These are phyloP conservation scores for Hyparrhenia diplandra DNA, from an alignment of 176 grass and related monocot species.

Conservation along the genomic window DNA sequence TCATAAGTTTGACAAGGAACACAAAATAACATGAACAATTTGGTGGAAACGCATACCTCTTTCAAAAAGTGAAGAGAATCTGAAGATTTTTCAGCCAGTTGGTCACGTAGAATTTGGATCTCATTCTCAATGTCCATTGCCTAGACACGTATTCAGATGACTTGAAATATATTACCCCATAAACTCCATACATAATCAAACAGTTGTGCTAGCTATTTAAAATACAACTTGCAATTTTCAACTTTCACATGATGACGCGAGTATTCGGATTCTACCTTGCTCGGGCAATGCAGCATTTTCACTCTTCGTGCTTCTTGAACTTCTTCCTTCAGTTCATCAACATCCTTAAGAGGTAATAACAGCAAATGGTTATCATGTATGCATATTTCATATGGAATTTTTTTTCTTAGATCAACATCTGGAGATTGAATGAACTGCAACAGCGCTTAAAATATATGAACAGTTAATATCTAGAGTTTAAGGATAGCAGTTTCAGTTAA, in stretches of 20 bases:
- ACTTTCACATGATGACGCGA: background rate
- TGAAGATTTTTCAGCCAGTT: conserved; percentile 52
- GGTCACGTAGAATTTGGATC: conserved; percentile 62
- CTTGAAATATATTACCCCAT: background rate
- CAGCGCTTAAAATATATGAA: background rate
- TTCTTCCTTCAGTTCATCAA: conserved; percentile 50
- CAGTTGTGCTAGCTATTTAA: background rate
- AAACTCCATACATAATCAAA: background rate
- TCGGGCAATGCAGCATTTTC: conserved; percentile 85
- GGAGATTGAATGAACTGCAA: background rate
- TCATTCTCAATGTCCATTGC: conserved; percentile 80
- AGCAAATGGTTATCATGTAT: background rate
- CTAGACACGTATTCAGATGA: conserved; percentile 32
- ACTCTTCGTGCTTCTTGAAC: conserved; percentile 78
- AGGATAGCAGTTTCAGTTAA: background rate
- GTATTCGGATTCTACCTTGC: conserved; percentile 50
- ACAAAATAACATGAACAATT: background rate
- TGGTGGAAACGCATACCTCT: conserved; percentile 35
- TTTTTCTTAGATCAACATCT: background rate
- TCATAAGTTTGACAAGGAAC: background rate
- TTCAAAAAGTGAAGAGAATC: conserved; percentile 56
- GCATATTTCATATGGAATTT: conserved; percentile 23
- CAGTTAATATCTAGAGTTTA: background rate
- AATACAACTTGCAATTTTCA: background rate
- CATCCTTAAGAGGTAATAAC: conserved; percentile 39